A percentile compares a stretch with the other conserved stretches of the same genome.
Evolutionary conservation across 2,329 filamentous ascomycete genomes (phyloP).

Genomic region (Pseudodiploospora longispora): DNA sequence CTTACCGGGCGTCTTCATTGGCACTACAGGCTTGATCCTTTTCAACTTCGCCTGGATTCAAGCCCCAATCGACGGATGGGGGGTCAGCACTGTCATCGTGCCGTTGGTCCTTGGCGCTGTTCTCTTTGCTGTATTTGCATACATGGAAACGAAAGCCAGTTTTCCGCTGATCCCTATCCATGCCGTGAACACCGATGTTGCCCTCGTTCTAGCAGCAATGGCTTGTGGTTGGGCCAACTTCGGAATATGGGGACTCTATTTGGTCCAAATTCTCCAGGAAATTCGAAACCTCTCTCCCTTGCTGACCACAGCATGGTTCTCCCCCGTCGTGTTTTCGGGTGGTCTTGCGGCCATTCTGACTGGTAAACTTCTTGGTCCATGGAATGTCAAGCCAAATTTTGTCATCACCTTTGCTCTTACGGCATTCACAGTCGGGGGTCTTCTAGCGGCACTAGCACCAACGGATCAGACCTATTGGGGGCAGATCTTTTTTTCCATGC

Average conservation of each 20-base stretch:
- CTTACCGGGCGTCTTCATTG: conserved; percentile 31
- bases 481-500: conserved; percentile 49
- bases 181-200: conserved; percentile 34
- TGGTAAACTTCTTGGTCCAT: conserved; percentile 32
- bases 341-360: conserved; percentile 36
- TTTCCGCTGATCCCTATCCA: conserved; percentile 51
- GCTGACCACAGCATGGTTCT: conserved; percentile 35
- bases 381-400: conserved; percentile 23
- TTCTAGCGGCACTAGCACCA: conserved; percentile 40
- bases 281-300: conserved; percentile 34
- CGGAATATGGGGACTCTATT: conserved; percentile 46
- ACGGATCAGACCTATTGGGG: conserved; percentile 55
- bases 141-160: conserved; percentile 42
- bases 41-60: conserved; percentile 64
- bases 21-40: conserved; percentile 48
- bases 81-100: conserved; percentile 45
- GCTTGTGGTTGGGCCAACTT: conserved; percentile 47
- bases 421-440: conserved; percentile 34
- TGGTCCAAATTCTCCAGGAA: conserved; percentile 40
- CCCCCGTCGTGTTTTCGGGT: conserved; percentile 35
- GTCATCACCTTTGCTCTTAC: conserved; percentile 38
- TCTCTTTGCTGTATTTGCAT: conserved; percentile 47
- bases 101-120: conserved; percentile 49
- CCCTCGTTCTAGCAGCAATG: conserved; percentile 50
- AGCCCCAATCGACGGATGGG: conserved; percentile 52